Base-by-base conservation (phyloP, 1,139 yeast species). In the Debaryomyces coudertii region DNA sequence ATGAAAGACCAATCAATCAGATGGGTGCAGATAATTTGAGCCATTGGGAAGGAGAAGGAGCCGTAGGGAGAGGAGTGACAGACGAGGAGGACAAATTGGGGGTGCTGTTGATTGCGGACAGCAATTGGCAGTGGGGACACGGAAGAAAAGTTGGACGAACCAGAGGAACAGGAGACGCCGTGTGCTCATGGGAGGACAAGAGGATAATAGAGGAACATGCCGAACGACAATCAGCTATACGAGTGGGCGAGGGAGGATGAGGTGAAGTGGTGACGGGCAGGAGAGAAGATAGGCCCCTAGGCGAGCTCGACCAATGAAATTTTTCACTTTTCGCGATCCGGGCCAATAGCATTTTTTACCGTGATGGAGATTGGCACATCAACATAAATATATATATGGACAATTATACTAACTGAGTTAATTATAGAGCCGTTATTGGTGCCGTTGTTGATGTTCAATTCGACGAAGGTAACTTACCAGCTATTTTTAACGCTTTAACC, bases 391-490 rank as follows among this genome's bases (percentile, higher is more conserved):
- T 37, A 38, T 28, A n/a, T 18, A 28, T 16, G 36, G 36, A 33
- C 33, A 25, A 16, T 25, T 40, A 40, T 44, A 44, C 47, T 44
- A 44, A 44, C 47, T 35, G 20, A 38, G 27, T 36, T 25, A 27
- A 29, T 36, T 58, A 52, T 63, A 87, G 96, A 83, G 95, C 97
- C 68, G 97, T 92, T 71, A 92, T 92, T 77, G 99, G 99, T 90
- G 99, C 99, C 82, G 95, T 92, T 77, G 98, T 92, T 77, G 97
- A 93, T 77, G 98, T 93, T 68, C 97, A 92, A 76, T 93, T 93
- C 83, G 96, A 90, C 71, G 96, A 90, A 76, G 96, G 95, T 71
- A 85, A 87, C 79, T 83, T 93, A 66, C 99, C 99, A 69, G 95
- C 95, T 61, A 93, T 93, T 80, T 84, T 90, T 71, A 93, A 93